Base-by-base conservation (phyloP, 768 basidiomycete genomes). In the Serpula lacrymans region DNA sequence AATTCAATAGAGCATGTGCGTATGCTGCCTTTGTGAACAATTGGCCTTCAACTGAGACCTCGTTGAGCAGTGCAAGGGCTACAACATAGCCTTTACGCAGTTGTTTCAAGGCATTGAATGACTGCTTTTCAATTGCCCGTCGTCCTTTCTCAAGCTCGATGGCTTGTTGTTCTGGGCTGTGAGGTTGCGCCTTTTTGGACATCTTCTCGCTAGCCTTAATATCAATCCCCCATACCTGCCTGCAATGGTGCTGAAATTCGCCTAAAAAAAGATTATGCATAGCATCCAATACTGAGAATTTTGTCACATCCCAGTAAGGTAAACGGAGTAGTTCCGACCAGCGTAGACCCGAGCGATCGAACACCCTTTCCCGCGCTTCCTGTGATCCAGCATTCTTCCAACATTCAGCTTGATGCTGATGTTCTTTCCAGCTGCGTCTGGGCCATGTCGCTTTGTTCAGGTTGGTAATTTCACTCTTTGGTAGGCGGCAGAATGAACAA, bases 211-310 rank as follows among this genome's bases (percentile, higher is more conserved):
- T n/a, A n/a, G n/a, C n/a, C n/a, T 14, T 23, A 6, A 40, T 24
- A 37, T 50, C 33, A 24, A 57, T 49, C 12, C 41, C 41, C 37
- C 32, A 55, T 10, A 64, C 37, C 3, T 50, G 42, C 5, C 43
- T 34, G 35, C 50, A 55, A 34, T 67, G 64, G 20, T 56, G 41
- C 14, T 55, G 38, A 20, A 65, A 37, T 2, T 58, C 25, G 12
- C 54, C 53, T 28, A 68, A 48, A 39, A 59, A 55, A 4, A 67
- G 37, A 30, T 54, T 52, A 40, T 69, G 67, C 67, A 70, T 69
- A 12, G 58, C 37, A 34, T 70, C 68, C 14, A 64, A 46, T 1
- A 63, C 53, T 4, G 50, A 42, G 28, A 52, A 59, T 3, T 24
- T 34, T 11, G 54, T 52, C 6, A 57, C 53, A 34, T 65, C 49